Base-by-base conservation (phyloP, 768 basidiomycete genomes). In the Tulasnella sp. region DNA sequence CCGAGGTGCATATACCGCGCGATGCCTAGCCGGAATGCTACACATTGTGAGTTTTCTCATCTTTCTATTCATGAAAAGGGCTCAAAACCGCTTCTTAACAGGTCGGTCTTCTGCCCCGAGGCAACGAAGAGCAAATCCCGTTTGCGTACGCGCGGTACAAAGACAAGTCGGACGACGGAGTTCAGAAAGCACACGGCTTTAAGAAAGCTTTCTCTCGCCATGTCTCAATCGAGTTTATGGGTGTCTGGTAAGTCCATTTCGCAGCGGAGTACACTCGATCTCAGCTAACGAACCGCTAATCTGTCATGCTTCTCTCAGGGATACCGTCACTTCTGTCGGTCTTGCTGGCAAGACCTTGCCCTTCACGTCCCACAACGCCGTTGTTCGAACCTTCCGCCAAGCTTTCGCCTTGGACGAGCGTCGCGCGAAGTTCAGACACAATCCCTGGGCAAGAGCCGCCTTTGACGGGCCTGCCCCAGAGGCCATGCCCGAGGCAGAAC, bases 271-370 rank as follows among this genome's bases (percentile, higher is more conserved):
- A n/a, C n/a, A n/a, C n/a, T n/a, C 26, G 37, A n/a, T 22, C 34
- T 44, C 19, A 22, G n/a, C 2, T 44, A 8, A 44, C 22, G 17
- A 19, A 69, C 41, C 17, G 63, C 62, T 8, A 35, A 14, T 36
- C n/a, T 4, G 26, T 41, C 67, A 41, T 39, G 5, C 37, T 17
- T 68, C 22, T 37, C 35, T 12, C 26, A 69, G 75, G 72, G 77
- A 77, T 41, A 77, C 75, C 3, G 76, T 77, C 47, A 65, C 72
- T 1, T 75, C 74, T 6, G 77, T 77, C 65, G 77, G 77, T 5
- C 4, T 76, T 16, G 39, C 71, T 12, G 75, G 75, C 1, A 44
- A 72, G 2, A 73, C 68, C 3, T 73, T 77, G 0, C 78, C 77
- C 0, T 78, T 78, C 67, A 69, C 76, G 0, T 8, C 22, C 11